Base-by-base conservation (phyloP, 768 basidiomycete genomes). In the Lentinula edodes region DNA sequence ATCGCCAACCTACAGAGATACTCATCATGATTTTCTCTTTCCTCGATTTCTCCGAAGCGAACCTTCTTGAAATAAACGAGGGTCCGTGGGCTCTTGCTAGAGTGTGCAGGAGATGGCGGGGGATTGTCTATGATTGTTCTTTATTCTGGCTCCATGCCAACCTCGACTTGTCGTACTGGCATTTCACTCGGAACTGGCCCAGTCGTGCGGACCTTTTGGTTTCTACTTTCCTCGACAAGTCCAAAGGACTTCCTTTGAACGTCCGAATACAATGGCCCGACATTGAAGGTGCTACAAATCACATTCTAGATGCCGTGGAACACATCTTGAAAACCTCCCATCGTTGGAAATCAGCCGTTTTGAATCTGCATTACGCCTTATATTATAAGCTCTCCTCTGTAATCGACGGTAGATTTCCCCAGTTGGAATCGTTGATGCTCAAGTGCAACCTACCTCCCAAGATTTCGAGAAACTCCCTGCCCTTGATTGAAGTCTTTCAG, bases 31-130 rank as follows among this genome's bases (percentile, higher is more conserved):
- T 62, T 20, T 46, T 57, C 45, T 45, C 35, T 43, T 48, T 45
- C 36, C 32, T 56, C 16, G 50, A 46, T n/a, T 12, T 48, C 15
- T 18, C 35, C 15, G 34, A 35, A 3, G 42, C 50, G 5, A 55
- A 57, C 42, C 32, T 48, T 38, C 45, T 62, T 7, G 28, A 62
- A 16, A 6, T 35, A 10, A 45, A 55, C 45, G 34, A 45, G 6
- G 61, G 61, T 51, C 41, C 54, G 6, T 62, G 61, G 61, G 23
- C n/a, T n/a, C 61, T 62, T 7, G 45, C 43, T 46, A 43, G 50
- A 38, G 61, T 62, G 9, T 62, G 54, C 46, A 62, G 36, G 13
- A 20, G 55, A 28, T 62, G 53, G 54, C 20, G 54, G 28, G 34
- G 18, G 5, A 57, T 62, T 10, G 43, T 57, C 41, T 5, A 18